A percentile compares a stretch with the other conserved stretches of the same genome.
Conservation (phyloP, 78 protist genomes). For the Protostelium mycophagum region DNA sequence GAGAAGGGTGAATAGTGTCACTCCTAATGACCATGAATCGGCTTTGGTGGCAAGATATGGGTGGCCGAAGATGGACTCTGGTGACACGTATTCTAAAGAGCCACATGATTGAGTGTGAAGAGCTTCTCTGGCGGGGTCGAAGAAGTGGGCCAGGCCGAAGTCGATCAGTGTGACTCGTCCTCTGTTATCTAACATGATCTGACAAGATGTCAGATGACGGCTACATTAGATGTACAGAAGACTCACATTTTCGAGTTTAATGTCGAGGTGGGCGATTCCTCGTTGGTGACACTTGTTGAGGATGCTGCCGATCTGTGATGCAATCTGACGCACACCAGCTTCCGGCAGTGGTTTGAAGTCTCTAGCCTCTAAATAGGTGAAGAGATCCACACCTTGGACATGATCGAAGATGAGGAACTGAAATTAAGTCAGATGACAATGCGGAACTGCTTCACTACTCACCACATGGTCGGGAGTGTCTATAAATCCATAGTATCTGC, state of each 20-base stretch:
- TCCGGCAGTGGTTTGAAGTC: background rate
- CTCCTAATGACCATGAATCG: background rate
- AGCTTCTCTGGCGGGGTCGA: background rate
- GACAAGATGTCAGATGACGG: background rate
- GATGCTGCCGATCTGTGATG: background rate
- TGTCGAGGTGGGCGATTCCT: background rate
- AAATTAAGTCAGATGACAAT: background rate
- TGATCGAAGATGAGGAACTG: background rate
- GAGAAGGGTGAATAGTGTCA: background rate
- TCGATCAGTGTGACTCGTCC: background rate
- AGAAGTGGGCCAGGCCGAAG: background rate
- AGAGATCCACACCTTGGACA: background rate
- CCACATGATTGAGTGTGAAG: background rate
- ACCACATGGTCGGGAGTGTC: background rate
- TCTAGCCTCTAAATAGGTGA: background rate
- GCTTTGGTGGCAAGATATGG: background rate
- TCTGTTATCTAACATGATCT: background rate
- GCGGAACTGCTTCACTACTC: background rate
- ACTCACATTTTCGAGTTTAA: background rate
- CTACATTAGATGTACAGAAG: background rate
- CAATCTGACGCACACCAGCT: background rate
- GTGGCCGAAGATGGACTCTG: background rate
- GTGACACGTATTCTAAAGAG: background rate
- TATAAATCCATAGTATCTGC: background rate
- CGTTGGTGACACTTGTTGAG: background rate